These are phyloP conservation scores for Daedalea quercina DNA, from an alignment of 768 basidiomycete species.

Conservation along the genomic window DNA sequence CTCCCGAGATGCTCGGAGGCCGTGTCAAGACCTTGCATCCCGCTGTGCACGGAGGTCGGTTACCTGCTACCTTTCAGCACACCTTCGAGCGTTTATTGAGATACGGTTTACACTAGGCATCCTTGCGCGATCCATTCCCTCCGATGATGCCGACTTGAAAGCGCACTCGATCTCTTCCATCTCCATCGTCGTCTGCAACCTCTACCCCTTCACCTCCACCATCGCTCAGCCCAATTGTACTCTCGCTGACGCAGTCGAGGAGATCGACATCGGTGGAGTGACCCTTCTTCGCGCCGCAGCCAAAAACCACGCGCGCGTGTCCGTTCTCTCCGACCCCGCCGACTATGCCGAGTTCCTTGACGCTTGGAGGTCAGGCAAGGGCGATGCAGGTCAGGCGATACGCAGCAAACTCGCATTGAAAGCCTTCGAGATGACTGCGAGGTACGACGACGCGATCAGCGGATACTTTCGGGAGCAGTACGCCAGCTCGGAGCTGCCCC, in stretches of 20 bases:
- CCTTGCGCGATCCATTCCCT: conserved; percentile 84
- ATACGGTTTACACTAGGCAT: conserved; percentile 76
- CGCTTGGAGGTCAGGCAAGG: conserved; percentile 69
- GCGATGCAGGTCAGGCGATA: conserved; percentile 64
- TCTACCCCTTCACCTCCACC: conserved; percentile 94
- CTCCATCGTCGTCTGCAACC: conserved; percentile 96
- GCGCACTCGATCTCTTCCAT: conserved; percentile 86
- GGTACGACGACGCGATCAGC: conserved; percentile 92
- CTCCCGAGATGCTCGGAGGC: conserved; percentile 98
- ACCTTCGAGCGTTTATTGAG: background rate
- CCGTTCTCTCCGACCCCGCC: conserved; percentile 79
- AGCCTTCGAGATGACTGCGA: conserved; percentile 95
- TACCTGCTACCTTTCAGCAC: background rate
- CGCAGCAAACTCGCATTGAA: conserved; percentile 84
- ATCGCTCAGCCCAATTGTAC: conserved; percentile 86
- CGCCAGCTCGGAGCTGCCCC: conserved; percentile 66
- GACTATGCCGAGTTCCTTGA: conserved; percentile 83
- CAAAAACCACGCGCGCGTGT: conserved; percentile 94
- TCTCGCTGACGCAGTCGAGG: conserved; percentile 89
- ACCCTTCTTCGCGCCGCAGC: conserved; percentile 96
- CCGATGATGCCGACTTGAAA: conserved; percentile 81
- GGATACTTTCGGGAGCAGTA: conserved; percentile 97
- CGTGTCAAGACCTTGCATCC: conserved; percentile 98
- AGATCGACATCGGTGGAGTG: conserved; percentile 98
- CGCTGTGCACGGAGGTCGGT: conserved; percentile 88